Evolutionary conservation across 1,139 yeast genomes (phyloP).

Genomic region (Candida sp.): DNA sequence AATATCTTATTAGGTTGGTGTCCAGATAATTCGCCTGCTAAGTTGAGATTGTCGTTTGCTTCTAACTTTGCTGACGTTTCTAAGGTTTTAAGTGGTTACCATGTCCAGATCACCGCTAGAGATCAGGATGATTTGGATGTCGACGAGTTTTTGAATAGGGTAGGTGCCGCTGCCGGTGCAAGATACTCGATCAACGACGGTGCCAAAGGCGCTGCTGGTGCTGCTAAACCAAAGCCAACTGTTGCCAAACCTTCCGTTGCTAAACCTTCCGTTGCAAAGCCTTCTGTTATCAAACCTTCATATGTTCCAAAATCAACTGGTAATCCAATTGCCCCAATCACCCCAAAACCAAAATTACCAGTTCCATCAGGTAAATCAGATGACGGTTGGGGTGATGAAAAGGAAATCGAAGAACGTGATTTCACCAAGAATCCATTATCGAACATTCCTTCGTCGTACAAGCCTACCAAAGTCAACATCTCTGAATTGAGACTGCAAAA

Average conservation of each 20-base stretch:
- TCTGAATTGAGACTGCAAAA: conserved; percentile 42
- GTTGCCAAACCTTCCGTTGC: conserved; percentile 17
- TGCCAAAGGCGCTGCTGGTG: conserved; percentile 7
- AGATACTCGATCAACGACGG: conserved; percentile 59
- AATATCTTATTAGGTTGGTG: conserved; percentile 91
- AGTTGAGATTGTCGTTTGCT: conserved; percentile 71
- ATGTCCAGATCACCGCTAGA: conserved; percentile 96
- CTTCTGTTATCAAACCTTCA: conserved; percentile 23
- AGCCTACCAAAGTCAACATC: conserved; percentile 55
- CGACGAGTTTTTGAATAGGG: conserved; percentile 67
- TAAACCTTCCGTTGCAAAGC: conserved; percentile 21
- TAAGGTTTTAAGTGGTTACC: conserved; percentile 73
- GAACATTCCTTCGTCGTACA: conserved; percentile 62
- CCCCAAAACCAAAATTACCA: conserved; percentile 20
- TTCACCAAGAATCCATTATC: conserved; percentile 60
- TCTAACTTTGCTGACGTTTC: conserved; percentile 74
- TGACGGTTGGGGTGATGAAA: conserved; percentile 64
- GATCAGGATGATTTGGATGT: conserved; percentile 87
- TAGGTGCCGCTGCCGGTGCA: conserved; percentile 94
- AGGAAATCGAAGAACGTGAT: conserved; percentile 70
- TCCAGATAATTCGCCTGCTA: conserved; percentile 80
- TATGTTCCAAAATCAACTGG: conserved; percentile 39
- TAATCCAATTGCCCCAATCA: conserved; percentile 29
- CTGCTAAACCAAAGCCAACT: conserved; percentile 11
- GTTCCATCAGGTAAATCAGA: conserved; percentile 20